Base-by-base conservation (phyloP, 495 filamentous ascomycete genomes). In the Podospora tetraspora region DNA sequence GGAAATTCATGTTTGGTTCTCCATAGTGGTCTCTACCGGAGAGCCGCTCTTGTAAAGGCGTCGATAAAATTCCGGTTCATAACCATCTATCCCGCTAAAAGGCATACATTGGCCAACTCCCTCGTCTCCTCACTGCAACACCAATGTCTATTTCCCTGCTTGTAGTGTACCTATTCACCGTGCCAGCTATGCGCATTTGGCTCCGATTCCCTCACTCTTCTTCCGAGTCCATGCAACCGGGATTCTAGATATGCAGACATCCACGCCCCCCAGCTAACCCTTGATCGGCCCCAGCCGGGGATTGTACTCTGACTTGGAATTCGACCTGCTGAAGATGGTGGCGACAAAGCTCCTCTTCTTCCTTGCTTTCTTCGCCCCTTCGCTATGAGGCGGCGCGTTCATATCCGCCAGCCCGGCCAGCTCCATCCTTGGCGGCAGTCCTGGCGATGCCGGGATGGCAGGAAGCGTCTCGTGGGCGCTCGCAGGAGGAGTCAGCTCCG, bases 291-390 rank as follows among this genome's bases (percentile, higher is more conserved):
- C 65, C 32, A 73, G 24, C 3, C 72, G 59, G 12, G 69, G 34
- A 5, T 62, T 52, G 24, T 70, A 63, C 12, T 72, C 66, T 3
- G 58, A 43, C 64, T 72, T 74, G 57, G 43, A 52, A 19, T 59
- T 59, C 37, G 76, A 78, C 63, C 79, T 75, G 19, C 78, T 76
- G 72, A 87, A 86, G 19, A 82, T 72, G 13, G 79, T 76, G 11
- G 79, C 75, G 37, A 86, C 78, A 67, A 87, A 85, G 66, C 85
- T 88, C 77, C 79, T 85, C 72, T 82, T 75, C 71, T 79, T 79
- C 66, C 74, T 82, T 57, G 81, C 23, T 70, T 73, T 70, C 80
- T 82, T 16, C 10, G 2, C 11, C 22, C 56, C 19, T 52, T 32
- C 24, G 10, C 12, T 64, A 12, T 59, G 66, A 7, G 43, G 52